Evolutionary conservation across 306 rosid genomes (phyloP).

Genomic region (Cucumis hystrix): DNA sequence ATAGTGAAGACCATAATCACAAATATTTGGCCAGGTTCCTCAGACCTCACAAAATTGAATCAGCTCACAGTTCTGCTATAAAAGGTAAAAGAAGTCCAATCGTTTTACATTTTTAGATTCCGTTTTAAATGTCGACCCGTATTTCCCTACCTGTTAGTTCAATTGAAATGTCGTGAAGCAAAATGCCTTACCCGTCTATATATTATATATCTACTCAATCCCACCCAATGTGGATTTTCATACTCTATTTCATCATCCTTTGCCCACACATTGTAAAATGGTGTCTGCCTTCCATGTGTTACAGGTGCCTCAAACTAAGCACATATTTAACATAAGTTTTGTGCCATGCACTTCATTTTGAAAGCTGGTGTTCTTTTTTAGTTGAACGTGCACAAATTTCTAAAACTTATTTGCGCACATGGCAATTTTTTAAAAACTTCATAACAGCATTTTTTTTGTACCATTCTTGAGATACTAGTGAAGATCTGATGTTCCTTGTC

Average conservation of each 20-base stretch:
- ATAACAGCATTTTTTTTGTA: not conserved
- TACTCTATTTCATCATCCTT: not conserved
- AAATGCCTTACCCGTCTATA: not conserved
- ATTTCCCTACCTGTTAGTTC: not conserved
- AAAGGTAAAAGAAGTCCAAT: slow-evolving; percentile 40
- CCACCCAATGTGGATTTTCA: not conserved
- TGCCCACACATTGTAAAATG: not conserved
- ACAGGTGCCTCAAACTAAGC: not conserved
- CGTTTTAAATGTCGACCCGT: not conserved
- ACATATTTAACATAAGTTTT: not conserved
- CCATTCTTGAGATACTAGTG: not conserved
- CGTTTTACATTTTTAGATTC: not conserved
- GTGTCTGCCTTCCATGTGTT: not conserved
- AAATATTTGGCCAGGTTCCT: slow-evolving; percentile 34
- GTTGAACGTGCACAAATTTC: not conserved
- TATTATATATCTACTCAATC: not conserved
- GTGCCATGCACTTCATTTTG: not conserved
- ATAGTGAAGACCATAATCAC: slow-evolving; percentile 18
- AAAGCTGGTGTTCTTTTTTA: not conserved
- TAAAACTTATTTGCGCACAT: not conserved
- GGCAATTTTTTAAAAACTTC: not conserved
- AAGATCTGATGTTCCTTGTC: slow-evolving; percentile 6
- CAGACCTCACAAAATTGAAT: slow-evolving; percentile 27
- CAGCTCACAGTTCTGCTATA: slow-evolving; percentile 90
- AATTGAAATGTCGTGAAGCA: not conserved